Base-by-base conservation (phyloP, 2,329 filamentous ascomycete genomes). In the Emergomyces pasteurianus region DNA sequence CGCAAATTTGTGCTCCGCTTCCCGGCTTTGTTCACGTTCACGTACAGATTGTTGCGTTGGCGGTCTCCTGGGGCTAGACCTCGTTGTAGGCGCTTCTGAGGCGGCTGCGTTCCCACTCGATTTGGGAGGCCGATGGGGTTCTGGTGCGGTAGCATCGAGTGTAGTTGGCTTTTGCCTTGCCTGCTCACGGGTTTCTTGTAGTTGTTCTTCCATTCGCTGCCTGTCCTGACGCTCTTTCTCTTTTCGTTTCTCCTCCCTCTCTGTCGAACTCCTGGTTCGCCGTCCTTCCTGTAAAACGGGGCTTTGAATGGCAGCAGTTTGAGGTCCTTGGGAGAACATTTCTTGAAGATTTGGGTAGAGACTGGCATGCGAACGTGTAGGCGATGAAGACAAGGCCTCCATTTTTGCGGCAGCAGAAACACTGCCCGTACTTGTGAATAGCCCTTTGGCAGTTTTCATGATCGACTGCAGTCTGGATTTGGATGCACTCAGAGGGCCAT, bases 391-490 rank as follows among this genome's bases (percentile, higher is more conserved):
- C 8, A 81, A 75, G 36, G 77, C 77, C 63, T 86, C 83, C 62
- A 83, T 70, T 65, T 82, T 84, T 2, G 81, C 81, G 52, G 83
- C 80, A 53, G 82, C 82, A 63, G 82, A 83, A 14, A 80, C 73
- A 52, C 80, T 78, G 62, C 80, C 83, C 63, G 82, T 92, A 66
- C 88, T 95, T 21, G 87, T 90, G 64, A 96, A 86, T 56, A 96
- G 83, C 16, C 87, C 89, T 72, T 89, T 92, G 3, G 92, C 94
- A 60, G 87, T 89, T 74, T 91, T 92, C 67, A 96, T 79, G 62
- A 96, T 91, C 10, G 92, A 95, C 54, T 92, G 95, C 55, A 97
- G 80, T 71, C 91, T 95, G 69, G 89, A 90, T 77, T 96, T 97
- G 34, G 94, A 92, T 58, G 94, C 90, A 73, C 92, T 96, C 62